A percentile compares a stretch with the other conserved stretches of the same genome.
Evolutionary conservation across 192 early-diverging fungal genomes (phyloP).

Genomic region (Podila epigama): DNA sequence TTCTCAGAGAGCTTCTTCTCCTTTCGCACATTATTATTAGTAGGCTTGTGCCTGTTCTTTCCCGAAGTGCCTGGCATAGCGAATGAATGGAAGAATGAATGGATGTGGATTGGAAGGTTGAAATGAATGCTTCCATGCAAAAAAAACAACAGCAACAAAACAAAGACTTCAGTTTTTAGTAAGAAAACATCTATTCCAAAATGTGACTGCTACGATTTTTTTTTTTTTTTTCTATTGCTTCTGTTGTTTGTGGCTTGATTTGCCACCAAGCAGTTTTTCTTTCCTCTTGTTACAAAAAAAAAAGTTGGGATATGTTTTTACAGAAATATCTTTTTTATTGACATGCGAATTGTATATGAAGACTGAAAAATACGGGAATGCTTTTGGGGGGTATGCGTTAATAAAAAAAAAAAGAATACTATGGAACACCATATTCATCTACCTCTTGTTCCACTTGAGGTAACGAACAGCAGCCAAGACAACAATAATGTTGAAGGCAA

Average conservation of each 20-base stretch:
- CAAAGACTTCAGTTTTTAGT: not conserved
- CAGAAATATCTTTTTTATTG: too few relatives aligned
- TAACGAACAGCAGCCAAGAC: constrained; percentile 51
- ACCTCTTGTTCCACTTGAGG: constrained; percentile 45
- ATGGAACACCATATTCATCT: too few relatives aligned
- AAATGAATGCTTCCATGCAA: not conserved
- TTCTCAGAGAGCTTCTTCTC: constrained; percentile 54
- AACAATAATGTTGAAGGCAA: constrained; percentile 61
- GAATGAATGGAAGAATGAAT: not conserved
- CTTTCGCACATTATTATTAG: constrained; percentile 37
- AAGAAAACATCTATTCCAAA: not conserved
- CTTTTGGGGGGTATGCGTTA: too few relatives aligned
- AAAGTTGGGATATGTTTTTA: too few relatives aligned
- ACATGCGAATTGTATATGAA: too few relatives aligned
- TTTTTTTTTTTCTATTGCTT: constrained; percentile 2
- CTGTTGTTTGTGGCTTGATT: constrained; percentile 10
- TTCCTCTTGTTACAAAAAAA: too few relatives aligned
- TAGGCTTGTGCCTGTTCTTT: constrained; percentile 26
- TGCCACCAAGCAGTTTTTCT: too few relatives aligned
- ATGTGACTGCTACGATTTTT: not conserved
- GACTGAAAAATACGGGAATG: too few relatives aligned
- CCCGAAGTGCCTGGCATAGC: constrained; percentile 20
- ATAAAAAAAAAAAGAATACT: too few relatives aligned
- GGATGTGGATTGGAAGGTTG: not conserved
- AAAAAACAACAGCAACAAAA: constrained; percentile 3